Evolutionary conservation across 371 early-diverging fungal genomes (phyloP).

Genomic region (Vairimorpha apis): DNA sequence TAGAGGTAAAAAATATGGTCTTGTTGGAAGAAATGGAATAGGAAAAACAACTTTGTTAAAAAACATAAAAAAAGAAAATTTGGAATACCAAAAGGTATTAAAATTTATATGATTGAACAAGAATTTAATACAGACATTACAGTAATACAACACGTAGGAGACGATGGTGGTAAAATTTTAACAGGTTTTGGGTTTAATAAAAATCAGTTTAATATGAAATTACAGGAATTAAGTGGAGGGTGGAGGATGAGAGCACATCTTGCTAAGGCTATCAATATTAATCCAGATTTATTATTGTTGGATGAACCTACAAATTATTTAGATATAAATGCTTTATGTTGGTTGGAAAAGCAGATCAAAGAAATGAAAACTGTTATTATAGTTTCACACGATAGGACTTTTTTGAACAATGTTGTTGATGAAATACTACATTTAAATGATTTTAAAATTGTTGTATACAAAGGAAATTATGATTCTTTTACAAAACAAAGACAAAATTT

Average conservation of each 20-base stretch:
- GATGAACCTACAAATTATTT: conserved; percentile 97
- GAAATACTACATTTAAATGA: conserved; percentile 80
- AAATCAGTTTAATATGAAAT: conserved; percentile 71
- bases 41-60: conserved; percentile 61
- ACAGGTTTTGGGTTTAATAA: conserved; percentile 82
- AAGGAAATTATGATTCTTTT: conserved; percentile 92
- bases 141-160: conserved; percentile 75
- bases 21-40: conserved; percentile 57
- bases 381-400: conserved; percentile 93
- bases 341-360: conserved; percentile 81
- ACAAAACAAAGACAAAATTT: conserved; percentile 80
- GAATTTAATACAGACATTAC: conserved; percentile 64
- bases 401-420: conserved; percentile 88
- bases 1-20: conserved; percentile 40
- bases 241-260: conserved; percentile 94
- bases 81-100: conserved; percentile 76
- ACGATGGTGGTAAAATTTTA: conserved; percentile 79
- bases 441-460: conserved; percentile 75
- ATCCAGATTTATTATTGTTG: conserved; percentile 85
- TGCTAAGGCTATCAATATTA: conserved; percentile 84
- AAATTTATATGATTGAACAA: conserved; percentile 89
- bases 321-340: conserved; percentile 79
- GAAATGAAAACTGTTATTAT: conserved; percentile 78
- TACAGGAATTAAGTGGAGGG: conserved; percentile 85
- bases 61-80: conserved; percentile 79